Percentiles rank a stretch among this genome's conserved stretches.
These are phyloP conservation scores for Trichoderma simmonsii DNA, from an alignment of 2,329 filamentous ascomycete genomes.

Conservation along the genomic window DNA sequence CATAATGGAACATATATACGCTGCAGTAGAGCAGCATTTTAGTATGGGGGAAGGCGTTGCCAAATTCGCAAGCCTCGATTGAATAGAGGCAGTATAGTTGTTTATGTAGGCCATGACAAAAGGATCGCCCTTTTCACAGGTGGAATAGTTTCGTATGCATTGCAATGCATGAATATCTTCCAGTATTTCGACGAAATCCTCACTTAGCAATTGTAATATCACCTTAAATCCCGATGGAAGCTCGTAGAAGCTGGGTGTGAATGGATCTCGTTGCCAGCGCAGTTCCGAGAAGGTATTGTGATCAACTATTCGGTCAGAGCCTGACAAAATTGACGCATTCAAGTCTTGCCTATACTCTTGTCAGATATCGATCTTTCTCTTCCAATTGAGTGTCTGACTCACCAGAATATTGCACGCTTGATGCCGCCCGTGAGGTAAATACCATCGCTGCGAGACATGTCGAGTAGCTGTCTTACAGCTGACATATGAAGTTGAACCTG, in stretches of 20 bases:
- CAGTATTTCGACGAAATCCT: not conserved
- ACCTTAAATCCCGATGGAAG: not conserved
- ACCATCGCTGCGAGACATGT: not conserved
- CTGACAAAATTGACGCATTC: conserved; percentile 1
- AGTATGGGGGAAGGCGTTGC: not conserved
- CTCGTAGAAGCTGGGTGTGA: not conserved
- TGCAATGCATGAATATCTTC: not conserved
- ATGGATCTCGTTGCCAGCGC: not conserved
- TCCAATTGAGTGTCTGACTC: not conserved
- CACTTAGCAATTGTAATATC: not conserved
- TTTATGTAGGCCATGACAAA: not conserved
- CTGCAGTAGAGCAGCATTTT: not conserved
- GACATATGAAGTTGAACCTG: not conserved
- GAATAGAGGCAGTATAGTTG: not conserved
- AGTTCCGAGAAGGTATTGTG: not conserved
- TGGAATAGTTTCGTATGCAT: not conserved
- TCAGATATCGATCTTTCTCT: not conserved
- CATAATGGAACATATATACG: not conserved
- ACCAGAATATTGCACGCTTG: conserved; percentile 4
- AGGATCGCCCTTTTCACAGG: not conserved
- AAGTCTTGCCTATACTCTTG: not conserved
- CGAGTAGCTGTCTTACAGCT: not conserved
- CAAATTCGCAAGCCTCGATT: not conserved
- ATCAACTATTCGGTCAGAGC: not conserved
- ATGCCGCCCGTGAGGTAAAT: not conserved